These are phyloP conservation scores for Backusella liffmaniae DNA, from an alignment of 192 early-diverging fungal genomes.

Conservation along the genomic window DNA sequence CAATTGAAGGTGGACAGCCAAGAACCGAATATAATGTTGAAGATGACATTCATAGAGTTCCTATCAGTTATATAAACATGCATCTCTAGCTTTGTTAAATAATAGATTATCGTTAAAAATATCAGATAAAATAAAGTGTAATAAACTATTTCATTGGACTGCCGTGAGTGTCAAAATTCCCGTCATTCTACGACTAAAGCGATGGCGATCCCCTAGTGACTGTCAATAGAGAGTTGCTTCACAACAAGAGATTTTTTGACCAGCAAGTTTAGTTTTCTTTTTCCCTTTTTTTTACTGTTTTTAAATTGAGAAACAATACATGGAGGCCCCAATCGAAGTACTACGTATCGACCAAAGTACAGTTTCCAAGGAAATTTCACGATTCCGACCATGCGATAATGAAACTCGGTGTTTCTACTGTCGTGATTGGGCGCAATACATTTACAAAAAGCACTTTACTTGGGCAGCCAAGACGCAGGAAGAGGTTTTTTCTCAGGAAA, in stretches of 20 bases:
- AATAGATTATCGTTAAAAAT: background rate
- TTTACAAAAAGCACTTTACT: conserved; percentile 66
- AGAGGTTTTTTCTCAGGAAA: conserved; percentile 10
- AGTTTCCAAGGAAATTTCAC: conserved; percentile 65
- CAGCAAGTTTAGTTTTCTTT: background rate
- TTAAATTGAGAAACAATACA: background rate
- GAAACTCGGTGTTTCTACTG: conserved; percentile 73
- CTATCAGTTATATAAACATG: background rate
- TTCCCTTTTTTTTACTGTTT: background rate
- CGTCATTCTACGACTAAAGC: no score
- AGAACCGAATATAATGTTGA: background rate
- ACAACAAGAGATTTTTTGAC: no score
- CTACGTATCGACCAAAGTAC: conserved; percentile 63
- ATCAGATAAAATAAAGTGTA: no score
- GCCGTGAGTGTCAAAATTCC: no score
- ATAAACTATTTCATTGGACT: no score
- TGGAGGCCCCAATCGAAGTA: conserved; percentile 30
- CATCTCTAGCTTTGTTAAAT: background rate
- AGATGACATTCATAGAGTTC: background rate
- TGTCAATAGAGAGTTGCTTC: no score
- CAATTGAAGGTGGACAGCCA: background rate
- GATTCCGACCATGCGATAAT: conserved; percentile 72
- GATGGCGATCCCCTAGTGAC: no score
- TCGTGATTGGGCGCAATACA: conserved; percentile 77
- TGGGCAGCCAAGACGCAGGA: conserved; percentile 37